Evolutionary conservation across 805 yeast species (phyloP), one percentile per base, ranked within the genome.

Genomic region (Candida cerambycidarum): DNA sequence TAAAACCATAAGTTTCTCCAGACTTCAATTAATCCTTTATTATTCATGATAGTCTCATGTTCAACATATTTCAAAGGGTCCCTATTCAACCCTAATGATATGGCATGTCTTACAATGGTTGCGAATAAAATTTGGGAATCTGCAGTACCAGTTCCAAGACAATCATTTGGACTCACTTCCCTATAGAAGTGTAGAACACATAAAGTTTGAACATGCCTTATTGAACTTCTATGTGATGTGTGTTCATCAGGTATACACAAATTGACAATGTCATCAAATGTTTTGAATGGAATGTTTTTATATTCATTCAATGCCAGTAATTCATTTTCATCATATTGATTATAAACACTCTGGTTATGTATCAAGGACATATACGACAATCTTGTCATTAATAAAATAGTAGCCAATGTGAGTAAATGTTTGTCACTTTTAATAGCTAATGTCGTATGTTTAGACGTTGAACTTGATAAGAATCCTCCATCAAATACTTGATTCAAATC

Each of bases 1-100:
- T 56, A 61, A 31, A 48, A 40, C 76, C 76, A 70, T 19, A 70
- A 50, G 16, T 50, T 42, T 38, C 75, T 52, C 76, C 76, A 70
- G 1, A 57, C 53, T 24, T 51, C 49, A 14, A 57, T 53, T 14
- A 63, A 54, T 1, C 50, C 32, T 16, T 55, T 55, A 12, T 59
- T 56, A 23, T 61, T 64, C 35, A 55, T 50, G 17, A 70, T 64
- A 15, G 58, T 42, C 17, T 57, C 62, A 41, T 63, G 67, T 5
- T 64, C 51, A 7, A 43, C 42, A 42, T 59, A 69, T 30, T 43
- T 52, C 11, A 58, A 50, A 1, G 76, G 75, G 44, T 70, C 75
- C 10, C 75, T 52, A 46, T 69, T 62, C 32, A 69, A 52, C 0
- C 76, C 75, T 32, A 68, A 67, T 3, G 71, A 58, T 32, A 65